These are phyloP conservation scores for Saitozyma podzolica DNA, from an alignment of 768 basidiomycete genomes.

Conservation along the genomic window DNA sequence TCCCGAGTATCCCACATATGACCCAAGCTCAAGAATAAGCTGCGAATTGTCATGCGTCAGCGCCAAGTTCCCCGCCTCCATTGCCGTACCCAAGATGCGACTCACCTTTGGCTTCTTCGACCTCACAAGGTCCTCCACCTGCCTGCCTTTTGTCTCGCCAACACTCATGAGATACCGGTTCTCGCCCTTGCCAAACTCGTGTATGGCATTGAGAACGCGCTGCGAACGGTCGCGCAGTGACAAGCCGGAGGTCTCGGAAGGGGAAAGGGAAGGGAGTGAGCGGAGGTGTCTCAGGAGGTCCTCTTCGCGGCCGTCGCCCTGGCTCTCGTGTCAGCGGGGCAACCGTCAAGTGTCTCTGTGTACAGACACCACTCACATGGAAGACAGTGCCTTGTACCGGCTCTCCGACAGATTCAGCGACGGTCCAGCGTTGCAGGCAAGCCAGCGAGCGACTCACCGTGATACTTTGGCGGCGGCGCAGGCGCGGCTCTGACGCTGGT, in stretches of 20 bases:
- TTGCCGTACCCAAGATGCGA: not conserved
- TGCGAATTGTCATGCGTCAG: constrained; percentile 4
- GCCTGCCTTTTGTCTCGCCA: constrained; percentile 47
- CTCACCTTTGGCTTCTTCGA: constrained; percentile 44
- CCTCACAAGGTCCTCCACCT: constrained; percentile 41
- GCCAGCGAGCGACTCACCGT: constrained; percentile 28
- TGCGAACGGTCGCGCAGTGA: constrained; percentile 32
- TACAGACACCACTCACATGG: constrained; percentile 23
- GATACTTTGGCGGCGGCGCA: constrained; percentile 38
- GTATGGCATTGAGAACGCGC: constrained; percentile 47
- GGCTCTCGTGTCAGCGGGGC: not conserved
- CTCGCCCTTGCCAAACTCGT: constrained; percentile 48
- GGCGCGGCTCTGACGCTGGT: not conserved
- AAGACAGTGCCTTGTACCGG: constrained; percentile 49
- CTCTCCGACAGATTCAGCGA: constrained; percentile 12
- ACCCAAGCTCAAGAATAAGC: constrained; percentile 47
- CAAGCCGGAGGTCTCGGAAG: constrained; percentile 15
- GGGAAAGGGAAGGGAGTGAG: constrained; percentile 23
- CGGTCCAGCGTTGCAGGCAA: not conserved
- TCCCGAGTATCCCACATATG: constrained; percentile 50
- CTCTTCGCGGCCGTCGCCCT: constrained; percentile 49
- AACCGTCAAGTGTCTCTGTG: not conserved
- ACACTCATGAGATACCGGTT: constrained; percentile 51
- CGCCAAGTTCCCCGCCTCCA: not conserved
- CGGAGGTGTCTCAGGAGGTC: constrained; percentile 42